Base-by-base conservation (phyloP, 805 yeast species). In the Vanderwaltozyma verrucispora region DNA sequence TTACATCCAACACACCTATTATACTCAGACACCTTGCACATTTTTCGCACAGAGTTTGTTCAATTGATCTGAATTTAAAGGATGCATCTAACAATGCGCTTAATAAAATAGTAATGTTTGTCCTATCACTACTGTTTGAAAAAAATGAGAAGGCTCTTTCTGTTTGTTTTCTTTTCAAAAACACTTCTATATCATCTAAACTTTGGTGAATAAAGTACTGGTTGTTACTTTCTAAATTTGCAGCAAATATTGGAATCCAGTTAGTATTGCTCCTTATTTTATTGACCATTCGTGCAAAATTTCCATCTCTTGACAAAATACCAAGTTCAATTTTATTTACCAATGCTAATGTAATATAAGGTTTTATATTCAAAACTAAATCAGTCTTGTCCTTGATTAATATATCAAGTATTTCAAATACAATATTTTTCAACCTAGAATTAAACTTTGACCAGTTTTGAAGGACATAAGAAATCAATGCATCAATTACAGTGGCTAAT, bases 1-100 rank as follows among this genome's bases (percentile, higher is more conserved):
- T 72, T 5, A 77, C 63, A 51, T 86, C 95, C 10, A 83, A 51
- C 0, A 86, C 75, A 0, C 97, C 97, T 30, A 92, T 67, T 18
- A 76, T 58, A 2, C 95, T 79, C 9, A 92, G 62, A 24, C 86
- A 82, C 36, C 68, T 69, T 0, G 94, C 76, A 50, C 89, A 75
- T 30, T 72, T 67, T 4, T 64, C 62, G 2, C 85, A 67, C 7
- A 87, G 69, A 1, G 63, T 62, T 9, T 64, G 59, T 45, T 69
- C 68, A 3, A 56, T 59, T 11, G 59, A 62, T 43, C 72, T 72
- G 54, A 74, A 80, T 44, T 68, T 74, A 36, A 72, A 69, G 0
- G 83, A 65, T 2, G 76, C 69, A 42, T 74, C 74, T 32, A 80
- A 56, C 2, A 80, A 54, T 1, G 77, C 69, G 7, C 74, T 63